Evolutionary conservation across 176 grass and related monocot species (phyloP).

Genomic region (Paspalum vaginatum): DNA sequence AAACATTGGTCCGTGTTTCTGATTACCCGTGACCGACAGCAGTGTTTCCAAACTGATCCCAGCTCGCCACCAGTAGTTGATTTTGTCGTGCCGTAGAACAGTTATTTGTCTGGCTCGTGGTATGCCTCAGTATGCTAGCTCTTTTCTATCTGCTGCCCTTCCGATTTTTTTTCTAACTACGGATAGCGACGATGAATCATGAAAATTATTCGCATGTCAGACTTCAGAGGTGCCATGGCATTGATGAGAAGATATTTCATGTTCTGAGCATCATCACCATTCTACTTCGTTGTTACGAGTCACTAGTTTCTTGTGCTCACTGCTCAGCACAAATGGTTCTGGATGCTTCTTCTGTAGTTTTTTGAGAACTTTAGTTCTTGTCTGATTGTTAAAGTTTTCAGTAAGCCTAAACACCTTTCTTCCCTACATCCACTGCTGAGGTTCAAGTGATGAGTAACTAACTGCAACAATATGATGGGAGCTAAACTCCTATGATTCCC

Average conservation of each 20-base stretch:
- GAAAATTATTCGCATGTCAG: conserved; percentile 46
- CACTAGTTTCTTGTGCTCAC: too few species aligned
- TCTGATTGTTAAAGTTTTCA: neutral
- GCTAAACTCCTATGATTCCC: conserved; percentile 7
- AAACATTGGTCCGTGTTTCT: conserved; percentile 41
- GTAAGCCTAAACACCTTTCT: neutral
- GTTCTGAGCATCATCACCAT: neutral
- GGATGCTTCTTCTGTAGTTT: too few species aligned
- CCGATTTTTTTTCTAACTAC: accelerated
- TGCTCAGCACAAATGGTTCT: neutral
- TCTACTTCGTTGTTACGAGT: neutral
- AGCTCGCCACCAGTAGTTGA: neutral
- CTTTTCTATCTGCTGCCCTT: neutral
- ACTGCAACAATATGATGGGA: conserved; percentile 41
- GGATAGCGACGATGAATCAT: conserved; percentile 21
- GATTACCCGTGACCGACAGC: neutral
- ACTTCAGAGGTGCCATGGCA: conserved; percentile 55
- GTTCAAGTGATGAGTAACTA: conserved; percentile 28
- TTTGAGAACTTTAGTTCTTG: neutral
- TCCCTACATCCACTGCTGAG: neutral
- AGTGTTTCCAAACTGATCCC: conserved; percentile 11
- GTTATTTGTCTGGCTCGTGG: neutral
- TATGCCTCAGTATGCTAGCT: neutral
- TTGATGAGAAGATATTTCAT: conserved; percentile 56
- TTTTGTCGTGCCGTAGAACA: neutral